Base-by-base conservation (phyloP, 1,139 yeast genomes). In the Diutina ranongensis region DNA sequence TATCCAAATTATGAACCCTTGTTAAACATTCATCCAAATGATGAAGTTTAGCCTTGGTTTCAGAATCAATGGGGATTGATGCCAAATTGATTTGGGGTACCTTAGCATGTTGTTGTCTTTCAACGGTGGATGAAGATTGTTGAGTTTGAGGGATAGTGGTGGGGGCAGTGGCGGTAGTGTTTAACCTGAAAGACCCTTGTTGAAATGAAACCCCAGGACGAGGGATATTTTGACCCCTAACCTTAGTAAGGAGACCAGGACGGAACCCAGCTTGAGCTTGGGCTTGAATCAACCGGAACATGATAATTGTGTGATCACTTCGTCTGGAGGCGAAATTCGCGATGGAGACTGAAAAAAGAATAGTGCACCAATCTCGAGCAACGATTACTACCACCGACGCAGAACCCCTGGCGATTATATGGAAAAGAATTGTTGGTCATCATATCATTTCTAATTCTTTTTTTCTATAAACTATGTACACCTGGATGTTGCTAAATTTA, bases 211-310 rank as follows among this genome's bases (percentile, higher is more conserved):
- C 41, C 9, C 42, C 28, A 13, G 47, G 19, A 16, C 33, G 40
- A 16, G 44, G 45, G 8, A 38, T 19, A 13, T 18, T 22, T 52
- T 63, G 63, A 45, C 57, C 59, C 49, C 70, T 62, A 28, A 68
- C 68, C 52, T 69, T 67, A 58, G 60, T 68, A 47, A 68, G 59
- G 46, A 69, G 54, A 36, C 59, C 67, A 10, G 74, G 73, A 49
- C 71, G 61, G 40, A 70, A 55, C 45, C 66, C 61, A 50, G 59
- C 66, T 47, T 59, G 66, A 22, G 72, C 63, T 51, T 65, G 67
- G 13, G 64, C 46, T 25, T 58, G 57, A 28, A 69, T 62, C 49
- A 69, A 61, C 53, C 74, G 63, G 51, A 70, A 68, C 74, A 70
- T 69, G 35, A 32, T 27, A 31, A 19, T 36, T 16, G 16, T 10